phyloP scores from a whole-genome alignment of 192 early-diverging fungal species.

The Coemansia furcata region DNA sequence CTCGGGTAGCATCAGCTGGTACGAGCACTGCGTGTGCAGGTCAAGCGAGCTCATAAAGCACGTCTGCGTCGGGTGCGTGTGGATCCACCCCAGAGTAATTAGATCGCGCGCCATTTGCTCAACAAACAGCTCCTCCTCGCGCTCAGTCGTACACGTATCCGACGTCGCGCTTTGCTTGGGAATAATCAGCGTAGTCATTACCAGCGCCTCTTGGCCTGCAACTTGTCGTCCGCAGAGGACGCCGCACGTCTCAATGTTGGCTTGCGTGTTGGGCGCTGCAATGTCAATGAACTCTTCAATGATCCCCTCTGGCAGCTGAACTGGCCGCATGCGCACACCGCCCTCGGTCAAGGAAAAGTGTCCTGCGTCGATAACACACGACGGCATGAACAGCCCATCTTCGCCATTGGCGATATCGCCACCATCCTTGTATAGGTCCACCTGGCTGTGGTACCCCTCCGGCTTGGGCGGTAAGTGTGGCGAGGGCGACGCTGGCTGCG shows the following conservation, averaged over 20 bases:
- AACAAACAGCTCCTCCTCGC: conserved; percentile 83
- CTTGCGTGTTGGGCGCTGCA: conserved; percentile 66
- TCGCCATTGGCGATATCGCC: not conserved
- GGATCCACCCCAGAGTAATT: conserved; percentile 88
- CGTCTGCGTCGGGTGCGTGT: conserved; percentile 91
- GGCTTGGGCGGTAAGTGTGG: conserved; percentile 46
- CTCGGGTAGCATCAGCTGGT: conserved; percentile 87
- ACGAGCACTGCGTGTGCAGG: conserved; percentile 88
- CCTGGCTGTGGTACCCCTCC: conserved; percentile 26
- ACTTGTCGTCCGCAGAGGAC: conserved; percentile 76
- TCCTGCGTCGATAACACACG: conserved; percentile 26
- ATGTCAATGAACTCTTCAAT: conserved; percentile 69
- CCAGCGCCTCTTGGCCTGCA: conserved; percentile 28
- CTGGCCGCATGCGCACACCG: conserved; percentile 62
- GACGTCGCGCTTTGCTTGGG: conserved; percentile 88
- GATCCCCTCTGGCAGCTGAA: conserved; percentile 66
- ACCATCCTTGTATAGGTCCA: not conserved
- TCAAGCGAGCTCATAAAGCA: conserved; percentile 94
- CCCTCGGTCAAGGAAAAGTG: conserved; percentile 54
- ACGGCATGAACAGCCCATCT: conserved; percentile 25
- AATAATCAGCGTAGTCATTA: conserved; percentile 75
- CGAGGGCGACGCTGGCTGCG: not conserved
- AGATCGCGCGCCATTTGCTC: conserved; percentile 71
- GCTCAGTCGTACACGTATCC: conserved; percentile 77
- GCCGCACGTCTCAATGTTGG: conserved; percentile 87